Evolutionary conservation across 148 eudicot genomes (phyloP), one percentile per base, ranked within the genome.

Genomic region (Polygonum maritimum): DNA sequence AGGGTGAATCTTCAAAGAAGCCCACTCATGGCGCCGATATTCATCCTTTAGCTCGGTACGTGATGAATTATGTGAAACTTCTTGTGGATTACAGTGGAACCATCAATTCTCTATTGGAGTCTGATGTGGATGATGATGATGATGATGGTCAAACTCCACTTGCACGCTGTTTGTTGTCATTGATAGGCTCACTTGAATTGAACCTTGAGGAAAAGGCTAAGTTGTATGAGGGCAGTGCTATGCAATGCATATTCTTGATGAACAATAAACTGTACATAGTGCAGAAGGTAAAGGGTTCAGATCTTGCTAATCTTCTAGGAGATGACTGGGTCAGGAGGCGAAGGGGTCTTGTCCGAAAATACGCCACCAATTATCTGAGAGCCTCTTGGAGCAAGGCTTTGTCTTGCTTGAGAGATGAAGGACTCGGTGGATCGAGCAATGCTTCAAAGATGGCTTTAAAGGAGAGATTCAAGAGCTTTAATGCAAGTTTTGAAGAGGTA

Each of bases 391-490:
- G 86, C 80, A 89, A 85, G 80, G 86, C 72, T 8, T 81, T 96
- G 83, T 74, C 85, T 65, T 91, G 85, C 81, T 85, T 95, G 87
- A 96, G 86, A 79, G 98, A 92, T 75, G 97, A 91, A 77, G 99
- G 98, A n/a, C 82, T 91, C 7, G 85, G 91, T 73, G 86, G 93
- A 77, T 80, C 92, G 4, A 85, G 88, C 74, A 88, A 82, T 83
- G 92, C 97, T 11, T 86, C 90, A 0, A 92, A 85, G 77, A 76
- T 84, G 80, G 91, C 86, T 60, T 48, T 96, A 58, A 92, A 92
- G 80, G 99, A 96, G 69, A 86, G 93, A 78, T 92, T 96, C 73
- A 96, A 96, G 85, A 91, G 76, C 75, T 96, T 96, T 73, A 96
- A 96, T 84, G 86, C 91, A 19, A 74, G 86, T 83, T 96, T 92